A percentile compares a stretch with the other conserved stretches of the same genome.
Conservation (phyloP, 371 early-diverging fungal genomes). For the Mortierella polycephala region DNA sequence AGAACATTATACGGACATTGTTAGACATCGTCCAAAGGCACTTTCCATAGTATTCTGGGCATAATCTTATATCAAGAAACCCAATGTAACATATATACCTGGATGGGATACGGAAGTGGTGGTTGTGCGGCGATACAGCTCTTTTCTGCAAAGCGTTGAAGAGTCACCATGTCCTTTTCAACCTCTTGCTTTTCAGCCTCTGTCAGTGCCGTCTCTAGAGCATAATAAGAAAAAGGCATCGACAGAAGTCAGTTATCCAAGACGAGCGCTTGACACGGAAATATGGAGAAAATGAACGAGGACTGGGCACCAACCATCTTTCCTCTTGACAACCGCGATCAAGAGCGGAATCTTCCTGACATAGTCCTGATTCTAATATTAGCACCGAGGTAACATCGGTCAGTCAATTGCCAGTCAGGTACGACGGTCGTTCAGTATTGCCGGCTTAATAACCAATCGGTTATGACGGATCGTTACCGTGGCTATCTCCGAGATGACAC, state of each 20-base stretch:
- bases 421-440: no score
- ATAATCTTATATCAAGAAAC: not conserved
- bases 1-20: not conserved
- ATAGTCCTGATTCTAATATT: constrained; percentile 26
- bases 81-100: constrained; percentile 17
- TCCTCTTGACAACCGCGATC: constrained; percentile 16
- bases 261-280: no score
- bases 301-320: constrained; percentile 13
- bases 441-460: no score
- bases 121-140: constrained; percentile 11
- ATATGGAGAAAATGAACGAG: not conserved
- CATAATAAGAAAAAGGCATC: not conserved
- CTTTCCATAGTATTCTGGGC: not conserved
- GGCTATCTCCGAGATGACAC: not conserved
- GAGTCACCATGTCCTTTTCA: constrained; percentile 10
- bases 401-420: not conserved
- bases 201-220: constrained; percentile 17
- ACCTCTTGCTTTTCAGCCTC: constrained; percentile 30
- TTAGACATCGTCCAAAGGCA: not conserved
- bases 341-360: constrained; percentile 25
- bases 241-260: not conserved
- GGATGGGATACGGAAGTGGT: constrained; percentile 13
- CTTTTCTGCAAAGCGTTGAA: constrained; percentile 29
- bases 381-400: not conserved
- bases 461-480: constrained; percentile 14